phyloP scores from a whole-genome alignment of 2,329 filamentous ascomycete species.

The Teratosphaeria gauchensis region DNA sequence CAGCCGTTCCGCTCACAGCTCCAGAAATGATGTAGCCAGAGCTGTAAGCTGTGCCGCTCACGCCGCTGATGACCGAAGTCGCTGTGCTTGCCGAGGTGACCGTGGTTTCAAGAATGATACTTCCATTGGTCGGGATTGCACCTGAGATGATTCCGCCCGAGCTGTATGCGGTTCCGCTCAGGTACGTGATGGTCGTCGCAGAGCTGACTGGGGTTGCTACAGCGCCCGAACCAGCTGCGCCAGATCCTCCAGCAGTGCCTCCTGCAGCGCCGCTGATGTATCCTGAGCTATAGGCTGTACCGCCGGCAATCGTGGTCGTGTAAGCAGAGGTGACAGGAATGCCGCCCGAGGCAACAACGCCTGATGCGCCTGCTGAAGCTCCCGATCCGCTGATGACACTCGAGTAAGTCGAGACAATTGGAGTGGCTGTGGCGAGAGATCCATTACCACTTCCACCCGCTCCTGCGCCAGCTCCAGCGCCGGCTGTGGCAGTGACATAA shows the following conservation, averaged over 20 bases:
- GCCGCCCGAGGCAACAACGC: slow-evolving; percentile 9
- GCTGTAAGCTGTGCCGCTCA: background rate
- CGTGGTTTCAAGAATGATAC: background rate
- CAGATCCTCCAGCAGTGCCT: background rate
- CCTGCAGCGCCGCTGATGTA: background rate
- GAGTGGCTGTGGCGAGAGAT: slow-evolving; percentile 5
- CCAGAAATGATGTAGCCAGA: slow-evolving; percentile 14
- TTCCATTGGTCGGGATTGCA: background rate
- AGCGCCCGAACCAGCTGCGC: background rate
- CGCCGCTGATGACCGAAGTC: background rate
- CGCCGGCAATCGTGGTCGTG: background rate
- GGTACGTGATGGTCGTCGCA: slow-evolving; percentile 9
- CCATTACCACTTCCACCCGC: slow-evolving; percentile 7
- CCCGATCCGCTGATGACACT: slow-evolving; percentile 10
- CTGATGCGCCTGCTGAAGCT: slow-evolving; percentile 5
- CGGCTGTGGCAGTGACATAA: slow-evolving; percentile 14
- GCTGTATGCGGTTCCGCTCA: slow-evolving; percentile 14
- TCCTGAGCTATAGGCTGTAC: background rate
- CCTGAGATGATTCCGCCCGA: slow-evolving; percentile 4
- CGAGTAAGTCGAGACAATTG: slow-evolving; percentile 9
- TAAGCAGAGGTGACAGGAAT: background rate
- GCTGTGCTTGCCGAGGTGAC: background rate
- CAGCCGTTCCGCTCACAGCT: slow-evolving; percentile 6
- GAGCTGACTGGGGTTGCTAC: slow-evolving; percentile 6
- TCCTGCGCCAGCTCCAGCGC: slow-evolving; percentile 7